Conservation (phyloP, 1,284 basidiomycete species). For the Apiotrichum siamense region DNA sequence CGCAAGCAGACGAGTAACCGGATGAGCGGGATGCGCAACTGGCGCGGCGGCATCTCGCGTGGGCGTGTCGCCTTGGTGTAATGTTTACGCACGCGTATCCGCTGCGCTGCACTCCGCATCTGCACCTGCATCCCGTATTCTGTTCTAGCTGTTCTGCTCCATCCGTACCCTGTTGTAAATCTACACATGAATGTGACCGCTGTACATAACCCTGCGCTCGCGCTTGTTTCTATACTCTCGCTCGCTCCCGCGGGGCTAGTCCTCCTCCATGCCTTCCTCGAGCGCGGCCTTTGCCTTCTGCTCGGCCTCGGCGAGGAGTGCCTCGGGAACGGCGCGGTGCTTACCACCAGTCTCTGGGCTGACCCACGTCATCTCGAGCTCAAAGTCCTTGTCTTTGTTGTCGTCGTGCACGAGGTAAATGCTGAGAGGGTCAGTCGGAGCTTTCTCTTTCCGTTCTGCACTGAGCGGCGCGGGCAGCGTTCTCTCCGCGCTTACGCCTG, state of each 20-base stretch:
- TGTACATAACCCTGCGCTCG: constrained; percentile 10
- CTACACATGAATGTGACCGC: constrained; percentile 11
- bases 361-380: constrained; percentile 97
- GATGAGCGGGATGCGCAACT: constrained; percentile 77
- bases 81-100: too few relatives aligned
- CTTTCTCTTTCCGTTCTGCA: too few relatives aligned
- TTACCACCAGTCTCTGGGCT: constrained; percentile 74
- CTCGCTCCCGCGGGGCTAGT: too few relatives aligned
- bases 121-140: too few relatives aligned
- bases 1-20: constrained; percentile 70
- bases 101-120: too few relatives aligned
- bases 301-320: constrained; percentile 79
- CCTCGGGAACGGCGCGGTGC: constrained; percentile 77
- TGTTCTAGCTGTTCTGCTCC: constrained; percentile 3
- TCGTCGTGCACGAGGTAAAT: constrained; percentile 98
- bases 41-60: constrained; percentile 72
- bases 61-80: constrained; percentile 74
- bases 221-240: too few relatives aligned
- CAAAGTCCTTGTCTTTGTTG: constrained; percentile 80
- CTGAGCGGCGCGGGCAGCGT: too few relatives aligned
- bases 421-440: constrained; percentile 49
- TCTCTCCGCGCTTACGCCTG: too few relatives aligned
- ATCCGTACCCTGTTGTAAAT: constrained; percentile 6
- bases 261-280: constrained; percentile 74
- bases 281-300: constrained; percentile 80